phyloP scores from a whole-genome alignment of 257 asterid species.

The Primulina huaijiensis region DNA sequence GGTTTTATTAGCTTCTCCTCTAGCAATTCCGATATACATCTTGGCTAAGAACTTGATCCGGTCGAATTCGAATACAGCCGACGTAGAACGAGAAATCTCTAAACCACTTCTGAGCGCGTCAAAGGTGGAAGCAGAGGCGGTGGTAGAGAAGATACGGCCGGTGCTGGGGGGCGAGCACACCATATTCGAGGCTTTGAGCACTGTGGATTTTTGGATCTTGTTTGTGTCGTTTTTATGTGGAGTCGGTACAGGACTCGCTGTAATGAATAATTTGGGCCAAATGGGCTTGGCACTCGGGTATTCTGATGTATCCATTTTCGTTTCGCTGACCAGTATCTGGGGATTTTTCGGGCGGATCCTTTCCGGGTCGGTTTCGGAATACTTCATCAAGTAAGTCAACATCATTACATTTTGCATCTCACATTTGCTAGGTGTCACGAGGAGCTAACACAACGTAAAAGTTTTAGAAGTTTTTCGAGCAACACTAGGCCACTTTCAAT shows the following conservation, averaged over 20 bases:
- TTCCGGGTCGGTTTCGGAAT: slow-evolving; percentile 84
- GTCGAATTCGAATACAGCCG: slow-evolving; percentile 25
- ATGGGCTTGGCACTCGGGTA: slow-evolving; percentile 93
- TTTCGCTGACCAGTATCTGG: slow-evolving; percentile 89
- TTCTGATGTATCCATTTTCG: slow-evolving; percentile 83
- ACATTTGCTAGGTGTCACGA: no score
- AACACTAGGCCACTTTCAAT: no score
- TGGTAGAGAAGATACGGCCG: slow-evolving; percentile 36
- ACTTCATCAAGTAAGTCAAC: slow-evolving; percentile 71
- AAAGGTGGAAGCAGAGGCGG: slow-evolving; percentile 17
- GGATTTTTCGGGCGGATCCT: slow-evolving; percentile 91
- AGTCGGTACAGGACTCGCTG: slow-evolving; percentile 93
- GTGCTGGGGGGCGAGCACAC: slow-evolving; percentile 89
- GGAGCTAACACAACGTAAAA: no score
- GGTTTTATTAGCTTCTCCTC: slow-evolving; percentile 60
- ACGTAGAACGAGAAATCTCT: slow-evolving; percentile 36
- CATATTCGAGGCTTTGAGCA: slow-evolving; percentile 52
- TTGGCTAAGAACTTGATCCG: slow-evolving; percentile 31
- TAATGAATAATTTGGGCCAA: slow-evolving; percentile 89
- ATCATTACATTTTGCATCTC: no score
- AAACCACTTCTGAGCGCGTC: slow-evolving; percentile 40
- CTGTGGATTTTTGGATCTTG: slow-evolving; percentile 78
- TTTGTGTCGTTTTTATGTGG: slow-evolving; percentile 83
- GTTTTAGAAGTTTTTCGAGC: no score
- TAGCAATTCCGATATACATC: slow-evolving; percentile 61